Evolutionary conservation across 148 eudicot species (phyloP).

Genomic region (Diospyros lotus): DNA sequence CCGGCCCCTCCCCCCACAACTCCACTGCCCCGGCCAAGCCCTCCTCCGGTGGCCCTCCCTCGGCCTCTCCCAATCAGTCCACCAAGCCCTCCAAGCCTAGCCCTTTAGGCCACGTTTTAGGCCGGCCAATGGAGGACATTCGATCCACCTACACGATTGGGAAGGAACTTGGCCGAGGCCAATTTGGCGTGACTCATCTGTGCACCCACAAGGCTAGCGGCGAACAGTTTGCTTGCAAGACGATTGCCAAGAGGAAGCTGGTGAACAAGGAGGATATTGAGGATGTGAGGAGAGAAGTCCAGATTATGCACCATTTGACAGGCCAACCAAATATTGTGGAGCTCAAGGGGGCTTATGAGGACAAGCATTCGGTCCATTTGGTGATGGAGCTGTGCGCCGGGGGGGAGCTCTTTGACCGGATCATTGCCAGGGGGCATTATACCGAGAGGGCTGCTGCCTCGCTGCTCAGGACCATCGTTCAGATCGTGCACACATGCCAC

Average conservation of each 20-base stretch:
- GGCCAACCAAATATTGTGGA: constrained; percentile 85
- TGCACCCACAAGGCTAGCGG: constrained; percentile 52
- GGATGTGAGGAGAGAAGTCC: constrained; percentile 87
- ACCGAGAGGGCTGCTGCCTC: constrained; percentile 87
- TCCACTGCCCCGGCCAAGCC: constrained; percentile 29
- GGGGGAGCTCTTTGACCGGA: constrained; percentile 88
- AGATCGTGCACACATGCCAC: constrained; percentile 87
- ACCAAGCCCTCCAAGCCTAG: constrained; percentile 25
- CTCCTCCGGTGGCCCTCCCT: constrained; percentile 21
- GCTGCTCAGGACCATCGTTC: constrained; percentile 80
- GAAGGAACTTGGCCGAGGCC: constrained; percentile 76
- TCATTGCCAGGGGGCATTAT: constrained; percentile 85
- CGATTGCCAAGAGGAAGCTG: constrained; percentile 82
- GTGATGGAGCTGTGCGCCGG: constrained; percentile 97
- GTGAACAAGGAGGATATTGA: constrained; percentile 86
- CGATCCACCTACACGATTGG: constrained; percentile 41
- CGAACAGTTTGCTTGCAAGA: constrained; percentile 70
- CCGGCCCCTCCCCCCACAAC: background rate
- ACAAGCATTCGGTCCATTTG: constrained; percentile 84
- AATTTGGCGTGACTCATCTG: constrained; percentile 68
- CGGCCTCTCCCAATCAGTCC: constrained; percentile 24
- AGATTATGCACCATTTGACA: constrained; percentile 79
- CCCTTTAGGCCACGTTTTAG: constrained; percentile 55
- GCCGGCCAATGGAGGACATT: constrained; percentile 73
- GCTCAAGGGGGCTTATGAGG: constrained; percentile 81